Base-by-base conservation (phyloP, 2,329 filamentous ascomycete genomes). In the Colletotrichum nymphaeae region DNA sequence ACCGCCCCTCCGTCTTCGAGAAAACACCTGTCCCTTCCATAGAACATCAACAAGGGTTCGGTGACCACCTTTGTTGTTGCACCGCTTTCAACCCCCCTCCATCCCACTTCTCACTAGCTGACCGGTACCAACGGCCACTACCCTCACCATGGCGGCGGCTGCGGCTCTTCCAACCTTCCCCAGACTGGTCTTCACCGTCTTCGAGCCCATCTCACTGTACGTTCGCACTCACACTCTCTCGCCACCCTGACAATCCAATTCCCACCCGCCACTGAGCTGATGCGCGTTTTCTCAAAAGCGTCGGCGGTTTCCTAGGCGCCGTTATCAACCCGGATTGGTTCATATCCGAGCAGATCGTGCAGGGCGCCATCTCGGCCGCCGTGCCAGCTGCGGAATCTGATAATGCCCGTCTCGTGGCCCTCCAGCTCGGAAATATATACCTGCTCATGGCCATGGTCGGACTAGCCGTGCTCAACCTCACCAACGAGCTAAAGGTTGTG, bases 401-500 rank as follows among this genome's bases (percentile, higher is more conserved):
- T 62, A 85, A 86, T 76, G 85, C 86, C 74, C 84, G 88, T 55
- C 84, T 92, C n/a, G 82, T 94, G 32, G 88, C 91, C 58, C 86
- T 89, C 76, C 92, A 95, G 82, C 86, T 95, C 19, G 92, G 91
- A 57, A 95, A 95, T 77, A 80, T 91, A 24, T 94, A 94, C 77
- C 87, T 92, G 1, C 85, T 94, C 14, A 84, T 94, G 60, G 90
- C 88, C 74, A 83, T 94, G 70, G 80, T 94, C 5, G 92, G 90
- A 3, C 78, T 93, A 8, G 91, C 88, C 5, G 86, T 94, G 19
- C 84, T 94, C 14, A 89, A 90, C 78, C 88, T 89, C 6, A 93
- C 90, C 2, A 89, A 84, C 16, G 93, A 95, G 82, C 81, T 89
- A 66, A 90, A 86, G 74, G 91, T 94, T 2, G 88, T 94, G 32